Evolutionary conservation across 2,329 filamentous ascomycete genomes (phyloP).

Genomic region (Fusarium pilosicola): DNA sequence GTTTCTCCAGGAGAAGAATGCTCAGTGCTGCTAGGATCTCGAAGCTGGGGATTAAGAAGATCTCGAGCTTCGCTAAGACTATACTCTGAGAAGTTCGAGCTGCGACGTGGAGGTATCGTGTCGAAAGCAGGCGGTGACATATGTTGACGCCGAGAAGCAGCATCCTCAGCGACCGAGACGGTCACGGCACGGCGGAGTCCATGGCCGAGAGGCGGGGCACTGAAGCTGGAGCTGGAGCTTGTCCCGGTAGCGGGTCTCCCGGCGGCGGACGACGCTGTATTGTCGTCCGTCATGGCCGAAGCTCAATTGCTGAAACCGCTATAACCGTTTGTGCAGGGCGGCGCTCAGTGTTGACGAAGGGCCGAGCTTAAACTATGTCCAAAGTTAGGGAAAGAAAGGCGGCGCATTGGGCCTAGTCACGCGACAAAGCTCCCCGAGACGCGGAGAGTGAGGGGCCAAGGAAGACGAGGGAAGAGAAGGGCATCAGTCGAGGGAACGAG

Average conservation of each 20-base stretch:
- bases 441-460: slow-evolving; percentile 7
- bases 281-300: slow-evolving; percentile 32
- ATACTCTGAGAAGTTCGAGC: slow-evolving; percentile 82
- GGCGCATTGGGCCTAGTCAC: slow-evolving; percentile 27
- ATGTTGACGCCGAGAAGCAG: slow-evolving; percentile 18
- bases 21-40: slow-evolving; percentile 44
- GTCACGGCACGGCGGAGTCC: slow-evolving; percentile 55
- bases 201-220: slow-evolving; percentile 47
- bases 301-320: slow-evolving; percentile 11
- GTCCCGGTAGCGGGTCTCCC: slow-evolving; percentile 44
- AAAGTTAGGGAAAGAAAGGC: neutral
- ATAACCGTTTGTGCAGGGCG: neutral
- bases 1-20: slow-evolving; percentile 58
- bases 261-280: slow-evolving; percentile 20
- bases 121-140: slow-evolving; percentile 40
- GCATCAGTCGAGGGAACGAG: neutral
- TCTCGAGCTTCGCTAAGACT: slow-evolving; percentile 76
- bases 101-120: slow-evolving; percentile 66
- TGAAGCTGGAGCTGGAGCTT: slow-evolving; percentile 39
- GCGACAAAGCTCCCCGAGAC: slow-evolving; percentile 21
- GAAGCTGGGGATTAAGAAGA: slow-evolving; percentile 66
- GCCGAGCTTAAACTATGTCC: neutral
- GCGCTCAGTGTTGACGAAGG: neutral
- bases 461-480: neutral
- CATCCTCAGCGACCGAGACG: slow-evolving; percentile 46